Percentiles rank a stretch among this genome's conserved stretches.
Conservation (phyloP, 2,329 filamentous ascomycete species). For the Blastomyces gilchristii region DNA sequence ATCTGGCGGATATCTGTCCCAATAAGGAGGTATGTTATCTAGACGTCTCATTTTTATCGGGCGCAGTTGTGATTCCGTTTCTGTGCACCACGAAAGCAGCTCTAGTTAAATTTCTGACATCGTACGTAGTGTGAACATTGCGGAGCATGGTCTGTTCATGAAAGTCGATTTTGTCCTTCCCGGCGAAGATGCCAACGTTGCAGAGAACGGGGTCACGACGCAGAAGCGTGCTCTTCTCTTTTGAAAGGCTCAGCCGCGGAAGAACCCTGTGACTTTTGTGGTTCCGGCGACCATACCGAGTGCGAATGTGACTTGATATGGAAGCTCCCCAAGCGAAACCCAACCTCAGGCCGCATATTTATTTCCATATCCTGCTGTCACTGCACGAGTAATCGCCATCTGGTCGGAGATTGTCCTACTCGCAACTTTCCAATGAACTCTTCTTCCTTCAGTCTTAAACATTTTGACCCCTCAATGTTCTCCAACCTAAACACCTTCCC, state of each 20-base stretch:
- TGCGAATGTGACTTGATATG: conserved; percentile 51
- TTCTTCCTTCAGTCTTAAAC: conserved; percentile 32
- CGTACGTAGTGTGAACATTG: conserved; percentile 34
- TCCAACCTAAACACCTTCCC: conserved; percentile 29
- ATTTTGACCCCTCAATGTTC: conserved; percentile 28
- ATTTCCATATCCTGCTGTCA: conserved; percentile 37
- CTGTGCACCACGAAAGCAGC: background rate
- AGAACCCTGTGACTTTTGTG: conserved; percentile 52
- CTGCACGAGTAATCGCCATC: conserved; percentile 35
- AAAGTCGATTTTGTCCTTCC: conserved; percentile 31
- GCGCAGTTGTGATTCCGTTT: background rate
- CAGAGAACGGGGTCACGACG: conserved; percentile 50
- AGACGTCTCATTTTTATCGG: background rate
- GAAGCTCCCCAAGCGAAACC: conserved; percentile 30
- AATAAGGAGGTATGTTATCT: conserved; percentile 30
- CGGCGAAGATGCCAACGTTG: conserved; percentile 45
- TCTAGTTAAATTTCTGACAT: conserved; percentile 5
- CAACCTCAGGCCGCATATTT: conserved; percentile 22
- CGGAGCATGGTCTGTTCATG: conserved; percentile 31
- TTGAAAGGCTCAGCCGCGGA: conserved; percentile 45
- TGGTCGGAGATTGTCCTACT: conserved; percentile 37
- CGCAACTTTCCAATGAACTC: conserved; percentile 21
- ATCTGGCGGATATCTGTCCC: conserved; percentile 35
- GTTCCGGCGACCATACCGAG: conserved; percentile 48
- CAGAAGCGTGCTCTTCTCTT: conserved; percentile 46